These are phyloP conservation scores for Cladosporium sp. DNA, from an alignment of 2,329 filamentous ascomycete genomes.

Conservation along the genomic window DNA sequence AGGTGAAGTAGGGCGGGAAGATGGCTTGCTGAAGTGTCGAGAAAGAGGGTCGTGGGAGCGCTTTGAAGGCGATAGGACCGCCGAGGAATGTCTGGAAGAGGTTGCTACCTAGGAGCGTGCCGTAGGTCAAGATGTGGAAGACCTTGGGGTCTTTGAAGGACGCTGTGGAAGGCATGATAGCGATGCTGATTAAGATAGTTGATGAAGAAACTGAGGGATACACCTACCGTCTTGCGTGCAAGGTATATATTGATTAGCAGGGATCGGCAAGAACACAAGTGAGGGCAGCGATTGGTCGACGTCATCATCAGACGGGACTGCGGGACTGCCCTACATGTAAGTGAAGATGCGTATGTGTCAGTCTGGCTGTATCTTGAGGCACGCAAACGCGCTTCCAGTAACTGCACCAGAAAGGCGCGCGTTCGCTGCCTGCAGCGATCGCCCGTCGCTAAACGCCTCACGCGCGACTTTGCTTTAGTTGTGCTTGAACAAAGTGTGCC, in stretches of 20 bases:
- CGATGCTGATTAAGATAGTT: neutral
- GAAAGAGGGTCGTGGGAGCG: conserved; percentile 76
- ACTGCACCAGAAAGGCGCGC: neutral
- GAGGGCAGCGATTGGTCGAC: neutral
- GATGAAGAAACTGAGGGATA: neutral
- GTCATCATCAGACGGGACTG: conserved; percentile 5
- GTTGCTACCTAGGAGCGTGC: conserved; percentile 75
- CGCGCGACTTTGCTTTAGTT: neutral
- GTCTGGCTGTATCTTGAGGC: neutral
- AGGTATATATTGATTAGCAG: neutral
- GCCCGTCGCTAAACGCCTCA: neutral
- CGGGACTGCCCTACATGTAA: neutral
- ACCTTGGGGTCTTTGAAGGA: conserved; percentile 60
- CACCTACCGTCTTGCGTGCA: neutral
- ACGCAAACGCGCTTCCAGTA: neutral
- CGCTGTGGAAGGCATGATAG: conserved; percentile 43
- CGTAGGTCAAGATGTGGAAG: conserved; percentile 75
- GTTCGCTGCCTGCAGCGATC: conserved; percentile 6
- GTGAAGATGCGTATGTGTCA: conserved; percentile 2
- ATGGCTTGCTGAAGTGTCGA: conserved; percentile 71
- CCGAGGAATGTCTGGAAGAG: conserved; percentile 81
- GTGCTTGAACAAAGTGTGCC: neutral
- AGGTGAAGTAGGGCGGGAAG: conserved; percentile 83
- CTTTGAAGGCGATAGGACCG: conserved; percentile 70
- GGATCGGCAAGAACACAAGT: neutral